Evolutionary conservation across 169 alveolate species (phyloP).

Genomic region (Toxoplasma gondii): DNA sequence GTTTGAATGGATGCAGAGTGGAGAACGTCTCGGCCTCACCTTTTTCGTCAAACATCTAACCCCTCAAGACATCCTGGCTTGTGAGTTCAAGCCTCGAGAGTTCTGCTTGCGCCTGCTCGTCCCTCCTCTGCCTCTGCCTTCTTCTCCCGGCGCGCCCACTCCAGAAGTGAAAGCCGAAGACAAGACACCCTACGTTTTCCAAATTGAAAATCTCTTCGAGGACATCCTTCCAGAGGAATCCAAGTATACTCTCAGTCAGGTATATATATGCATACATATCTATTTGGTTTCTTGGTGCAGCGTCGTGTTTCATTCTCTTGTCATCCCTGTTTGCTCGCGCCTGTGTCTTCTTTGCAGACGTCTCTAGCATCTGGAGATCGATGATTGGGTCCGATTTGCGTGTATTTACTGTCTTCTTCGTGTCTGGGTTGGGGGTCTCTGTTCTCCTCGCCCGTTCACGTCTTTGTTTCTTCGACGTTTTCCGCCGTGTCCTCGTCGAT

Average conservation of each 20-base stretch:
- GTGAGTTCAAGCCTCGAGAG: neutral
- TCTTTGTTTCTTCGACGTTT: no score
- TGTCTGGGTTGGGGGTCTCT: no score
- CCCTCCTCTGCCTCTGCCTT: neutral
- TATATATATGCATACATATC: neutral
- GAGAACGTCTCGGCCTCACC: slow-evolving; percentile 40
- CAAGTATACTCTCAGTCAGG: slow-evolving; percentile 34
- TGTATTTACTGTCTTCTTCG: no score
- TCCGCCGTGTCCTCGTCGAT: no score
- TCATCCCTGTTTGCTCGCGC: neutral
- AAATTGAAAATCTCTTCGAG: slow-evolving; percentile 18
- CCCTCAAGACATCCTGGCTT: slow-evolving; percentile 1
- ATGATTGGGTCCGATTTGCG: no score
- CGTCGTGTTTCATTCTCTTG: neutral
- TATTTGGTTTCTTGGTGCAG: neutral
- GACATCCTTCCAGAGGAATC: slow-evolving; percentile 35
- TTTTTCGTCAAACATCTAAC: slow-evolving; percentile 54
- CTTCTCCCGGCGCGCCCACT: neutral
- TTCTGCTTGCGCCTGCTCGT: slow-evolving; percentile 12
- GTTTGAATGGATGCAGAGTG: slow-evolving; percentile 64
- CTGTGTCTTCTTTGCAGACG: no score
- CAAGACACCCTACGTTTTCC: neutral
- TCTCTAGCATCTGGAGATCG: no score
- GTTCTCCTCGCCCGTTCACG: no score
- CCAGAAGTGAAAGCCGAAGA: neutral